Base-by-base conservation (phyloP, 2,329 filamentous ascomycete species). In the Bisporella sp. region DNA sequence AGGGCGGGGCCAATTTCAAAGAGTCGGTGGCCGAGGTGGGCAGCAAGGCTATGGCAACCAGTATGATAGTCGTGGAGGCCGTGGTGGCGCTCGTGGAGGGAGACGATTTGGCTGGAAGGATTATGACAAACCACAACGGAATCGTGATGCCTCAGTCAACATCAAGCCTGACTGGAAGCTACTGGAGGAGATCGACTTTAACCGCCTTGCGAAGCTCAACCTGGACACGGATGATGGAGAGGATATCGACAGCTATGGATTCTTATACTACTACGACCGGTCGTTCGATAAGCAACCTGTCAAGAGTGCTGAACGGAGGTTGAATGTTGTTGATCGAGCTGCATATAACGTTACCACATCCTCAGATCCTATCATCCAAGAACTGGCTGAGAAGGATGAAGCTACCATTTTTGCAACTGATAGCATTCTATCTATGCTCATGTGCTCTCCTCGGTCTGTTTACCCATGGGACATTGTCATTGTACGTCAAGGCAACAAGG, bases 391-490 rank as follows among this genome's bases (percentile, higher is more conserved):
- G 63, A 95, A 91, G 76, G 84, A 95, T 66, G 91, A 96, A 73
- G 93, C 91, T 44, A 93, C 89, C 61, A 92, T 99, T 65, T 99
- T 97, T 67, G 90, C 93, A 57, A 96, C 93, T 42, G 91, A 96
- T 71, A 96, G 86, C 73, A 91, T 99, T 63, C 82, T 99, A 53
- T 97, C 92, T 59, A 97, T 96, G 90, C 85, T 99, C 64, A 99
- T 99, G 93, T 99, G 93, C 73, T 84, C 93, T 47, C 88, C 93
- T 53, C 89, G 95, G 64, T 96, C 89, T 51, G 89, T 99, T 57
- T 97, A 97, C 77, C 91, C 91, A 41, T 99, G 93, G 93, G 93
- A 99, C 71, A 85, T 99, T 63, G 86, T 99, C 67, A 95, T 99
- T 65, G 77, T 89, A 56, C 85, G 88, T 70, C 89, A 95, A 69